phyloP scores from a whole-genome alignment of 352 stramenopile species.

The Albugo laibachii region DNA sequence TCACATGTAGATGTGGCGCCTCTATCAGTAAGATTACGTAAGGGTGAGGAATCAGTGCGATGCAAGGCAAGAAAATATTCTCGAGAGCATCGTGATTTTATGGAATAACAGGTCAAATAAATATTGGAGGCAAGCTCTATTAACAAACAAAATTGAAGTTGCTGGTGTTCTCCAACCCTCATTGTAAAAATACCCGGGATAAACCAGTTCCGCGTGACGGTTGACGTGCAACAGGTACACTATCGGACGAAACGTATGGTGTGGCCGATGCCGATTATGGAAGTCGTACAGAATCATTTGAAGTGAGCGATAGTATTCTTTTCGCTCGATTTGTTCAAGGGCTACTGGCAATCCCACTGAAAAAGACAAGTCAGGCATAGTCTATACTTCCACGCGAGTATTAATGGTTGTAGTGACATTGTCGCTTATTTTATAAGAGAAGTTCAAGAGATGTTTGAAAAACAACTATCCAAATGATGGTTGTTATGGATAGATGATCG shows the following conservation, averaged over 20 bases:
- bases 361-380: constrained; percentile 5
- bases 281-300: constrained; percentile 1
- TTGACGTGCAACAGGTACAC: constrained; percentile 8
- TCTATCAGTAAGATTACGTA: constrained; percentile 4
- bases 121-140: background rate
- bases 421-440: constrained; percentile 10
- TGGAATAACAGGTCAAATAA: background rate
- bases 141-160: constrained; percentile 2
- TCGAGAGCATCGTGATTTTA: constrained; percentile 1
- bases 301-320: constrained; percentile 4
- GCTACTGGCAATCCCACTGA: constrained; percentile 11
- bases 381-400: constrained; percentile 9
- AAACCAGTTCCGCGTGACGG: constrained; percentile 10
- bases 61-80: constrained; percentile 1
- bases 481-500: constrained; percentile 14
- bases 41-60: background rate
- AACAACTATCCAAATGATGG: constrained; percentile 4
- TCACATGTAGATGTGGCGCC: constrained; percentile 4
- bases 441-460: no score
- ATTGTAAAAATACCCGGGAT: constrained; percentile 3
- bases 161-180: constrained; percentile 3
- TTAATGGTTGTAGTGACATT: constrained; percentile 4
- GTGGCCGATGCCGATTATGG: constrained; percentile 8
- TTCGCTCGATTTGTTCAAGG: constrained; percentile 10
- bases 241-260: constrained; percentile 8